Base-by-base conservation (phyloP, 805 yeast genomes). In the Wickerhamomyces queroliae region DNA sequence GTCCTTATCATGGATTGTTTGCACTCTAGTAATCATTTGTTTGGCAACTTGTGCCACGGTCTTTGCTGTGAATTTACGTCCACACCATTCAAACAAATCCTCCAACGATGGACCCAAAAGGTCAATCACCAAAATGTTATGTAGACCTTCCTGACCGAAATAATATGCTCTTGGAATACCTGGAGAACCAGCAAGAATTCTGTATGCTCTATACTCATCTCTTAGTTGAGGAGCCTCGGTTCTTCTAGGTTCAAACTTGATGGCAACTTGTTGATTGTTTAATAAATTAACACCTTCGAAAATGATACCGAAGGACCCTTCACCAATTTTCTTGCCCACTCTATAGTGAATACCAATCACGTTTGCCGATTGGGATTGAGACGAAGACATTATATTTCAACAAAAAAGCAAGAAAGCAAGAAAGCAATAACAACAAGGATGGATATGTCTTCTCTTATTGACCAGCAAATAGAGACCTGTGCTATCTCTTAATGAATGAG, bases 71-170 rank as follows among this genome's bases (percentile, higher is more conserved):
- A 93, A 93, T 58, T 82, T 78, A 38, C 99, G 79, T 28, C 95
- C 95, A 66, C 99, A 93, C 98, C 98, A 93, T 60, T 93, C 99
- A 62, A 93, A 93, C 49, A 93, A 69, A 63, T 93, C 99, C 61
- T 93, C 99, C 47, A 93, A 70, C 1, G 95, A 84, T 9, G 99
- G 99, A 11, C 99, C 99, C 53, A 93, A 72, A 33, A 93, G 72
- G 60, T 93, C 99, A 52, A 93, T 93, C 28, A 93, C 96, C 47
- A 93, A 69, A 38, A 93, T 89, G 62, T 91, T 90, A 69, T 93
- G 98, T 44, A 93, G 76, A 24, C 99, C 98, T 65, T 93, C 99
- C 60, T 93, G 98, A 43, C 99, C 99, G 62, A 91, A 91, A 61
- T 89, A 93, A 66, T 93, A 93, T n/a, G 96, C 98, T 54, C 82